Evolutionary conservation across 2,329 filamentous ascomycete species (phyloP).

Genomic region (Penicillium sclerotigenum): DNA sequence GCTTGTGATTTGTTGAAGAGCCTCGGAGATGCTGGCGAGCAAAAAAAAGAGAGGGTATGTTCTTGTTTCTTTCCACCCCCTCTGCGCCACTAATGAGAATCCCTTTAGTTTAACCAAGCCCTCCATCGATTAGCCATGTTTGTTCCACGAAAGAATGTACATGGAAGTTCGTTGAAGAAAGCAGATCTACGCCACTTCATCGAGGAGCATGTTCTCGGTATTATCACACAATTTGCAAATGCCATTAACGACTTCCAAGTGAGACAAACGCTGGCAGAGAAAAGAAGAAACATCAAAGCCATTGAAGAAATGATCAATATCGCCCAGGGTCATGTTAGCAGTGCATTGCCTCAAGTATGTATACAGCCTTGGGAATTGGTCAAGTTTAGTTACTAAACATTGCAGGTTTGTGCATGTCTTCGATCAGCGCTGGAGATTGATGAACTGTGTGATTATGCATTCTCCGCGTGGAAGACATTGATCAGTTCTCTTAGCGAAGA

Average conservation of each 20-base stretch:
- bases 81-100: background rate
- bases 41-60: slow-evolving; percentile 45
- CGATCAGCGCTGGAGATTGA: slow-evolving; percentile 75
- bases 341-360: slow-evolving; percentile 70
- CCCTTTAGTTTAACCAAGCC: slow-evolving; percentile 47
- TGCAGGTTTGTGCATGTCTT: slow-evolving; percentile 69
- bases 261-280: slow-evolving; percentile 62
- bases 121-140: slow-evolving; percentile 51
- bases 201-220: slow-evolving; percentile 76
- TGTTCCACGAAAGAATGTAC: slow-evolving; percentile 49
- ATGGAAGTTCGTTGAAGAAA: slow-evolving; percentile 48
- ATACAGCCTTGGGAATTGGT: background rate
- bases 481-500: slow-evolving; percentile 71
- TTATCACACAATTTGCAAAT: slow-evolving; percentile 79
- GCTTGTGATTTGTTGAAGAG: slow-evolving; percentile 79
- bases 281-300: slow-evolving; percentile 72
- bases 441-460: slow-evolving; percentile 72
- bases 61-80: slow-evolving; percentile 46
- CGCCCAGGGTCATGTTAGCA: slow-evolving; percentile 68
- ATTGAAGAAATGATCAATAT: slow-evolving; percentile 84
- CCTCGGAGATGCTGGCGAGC: slow-evolving; percentile 64
- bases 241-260: slow-evolving; percentile 66
- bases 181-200: slow-evolving; percentile 68
- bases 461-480: slow-evolving; percentile 80
- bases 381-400: background rate